phyloP scores from a whole-genome alignment of 352 stramenopile genomes.

The Globisporangium abappressorium region DNA sequence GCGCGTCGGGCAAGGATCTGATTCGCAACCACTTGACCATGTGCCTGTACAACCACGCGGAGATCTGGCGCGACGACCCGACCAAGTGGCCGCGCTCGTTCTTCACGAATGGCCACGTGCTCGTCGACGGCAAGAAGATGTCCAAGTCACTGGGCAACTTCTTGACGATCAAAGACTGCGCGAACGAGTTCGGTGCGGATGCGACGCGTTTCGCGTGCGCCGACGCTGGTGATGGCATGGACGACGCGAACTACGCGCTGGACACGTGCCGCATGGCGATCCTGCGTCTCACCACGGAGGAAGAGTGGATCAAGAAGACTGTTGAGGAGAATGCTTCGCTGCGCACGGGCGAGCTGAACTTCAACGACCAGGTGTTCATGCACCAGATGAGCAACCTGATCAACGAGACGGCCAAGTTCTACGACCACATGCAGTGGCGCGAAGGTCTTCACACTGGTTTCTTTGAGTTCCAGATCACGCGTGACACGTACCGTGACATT shows the following conservation, averaged over 20 bases:
- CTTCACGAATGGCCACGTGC: constrained; percentile 99
- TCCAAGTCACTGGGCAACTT: constrained; percentile 99
- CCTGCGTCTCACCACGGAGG: constrained; percentile 95
- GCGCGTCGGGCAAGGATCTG: constrained; percentile 94
- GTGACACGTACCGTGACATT: constrained; percentile 97
- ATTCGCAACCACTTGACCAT: constrained; percentile 99
- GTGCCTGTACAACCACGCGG: constrained; percentile 99
- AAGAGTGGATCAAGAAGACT: constrained; percentile 95
- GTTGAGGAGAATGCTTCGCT: constrained; percentile 86
- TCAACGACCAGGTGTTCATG: constrained; percentile 94
- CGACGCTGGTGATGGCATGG: constrained; percentile 97
- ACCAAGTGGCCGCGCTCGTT: constrained; percentile 97
- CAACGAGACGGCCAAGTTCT: constrained; percentile 84
- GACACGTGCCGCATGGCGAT: constrained; percentile 98
- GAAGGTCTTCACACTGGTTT: constrained; percentile 98
- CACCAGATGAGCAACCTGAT: constrained; percentile 98
- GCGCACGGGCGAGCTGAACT: constrained; percentile 77
- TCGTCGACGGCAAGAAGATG: constrained; percentile 99
- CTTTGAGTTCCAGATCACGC: constrained; percentile 98
- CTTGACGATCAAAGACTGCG: constrained; percentile 97
- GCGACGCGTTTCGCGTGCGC: constrained; percentile 97
- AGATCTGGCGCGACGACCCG: constrained; percentile 98
- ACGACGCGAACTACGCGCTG: constrained; percentile 99
- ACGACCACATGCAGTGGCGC: constrained; percentile 91
- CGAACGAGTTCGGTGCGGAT: constrained; percentile 95